Percentiles rank a stretch among this genome's conserved stretches.
Evolutionary conservation across 139 green algal genomes (phyloP).

Genomic region (Tetradesmus lagerheimii): DNA sequence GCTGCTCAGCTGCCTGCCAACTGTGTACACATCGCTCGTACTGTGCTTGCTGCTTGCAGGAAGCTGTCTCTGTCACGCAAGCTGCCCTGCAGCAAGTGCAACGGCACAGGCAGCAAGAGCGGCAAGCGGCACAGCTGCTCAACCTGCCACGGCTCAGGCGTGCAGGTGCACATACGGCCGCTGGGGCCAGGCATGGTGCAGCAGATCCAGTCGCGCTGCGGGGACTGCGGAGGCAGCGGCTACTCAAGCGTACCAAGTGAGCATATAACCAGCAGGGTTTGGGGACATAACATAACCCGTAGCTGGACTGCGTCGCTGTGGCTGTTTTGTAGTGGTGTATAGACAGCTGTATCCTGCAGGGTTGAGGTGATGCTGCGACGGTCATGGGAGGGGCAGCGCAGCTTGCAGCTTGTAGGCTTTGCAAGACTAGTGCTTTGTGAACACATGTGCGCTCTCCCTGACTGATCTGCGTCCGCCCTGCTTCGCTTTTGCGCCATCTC

Average conservation of each 20-base stretch:
- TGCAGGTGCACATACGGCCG: constrained; percentile 92
- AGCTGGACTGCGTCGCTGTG: no score
- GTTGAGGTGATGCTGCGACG: no score
- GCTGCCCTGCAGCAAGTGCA: constrained; percentile 92
- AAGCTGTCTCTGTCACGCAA: constrained; percentile 96
- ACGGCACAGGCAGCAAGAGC: constrained; percentile 91
- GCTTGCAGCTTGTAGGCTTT: no score
- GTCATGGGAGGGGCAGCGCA: no score
- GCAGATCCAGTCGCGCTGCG: constrained; percentile 97
- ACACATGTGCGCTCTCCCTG: not conserved
- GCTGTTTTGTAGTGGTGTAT: no score
- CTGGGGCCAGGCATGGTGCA: constrained; percentile 99
- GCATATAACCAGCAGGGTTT: no score
- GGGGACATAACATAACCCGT: no score
- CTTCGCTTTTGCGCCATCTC: not conserved
- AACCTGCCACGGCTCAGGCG: constrained; percentile 90
- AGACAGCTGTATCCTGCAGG: no score
- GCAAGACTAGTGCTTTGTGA: not conserved
- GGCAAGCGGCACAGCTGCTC: constrained; percentile 86
- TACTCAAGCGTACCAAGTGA: constrained; percentile 67
- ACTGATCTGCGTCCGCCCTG: not conserved
- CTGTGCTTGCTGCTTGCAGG: constrained; percentile 56
- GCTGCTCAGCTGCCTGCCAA: not conserved
- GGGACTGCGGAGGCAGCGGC: constrained; percentile 84
- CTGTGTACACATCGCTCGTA: not conserved